Percentiles rank a stretch among this genome's conserved stretches.
These are phyloP conservation scores for Exophiala spinifera DNA, from an alignment of 2,329 filamentous ascomycete genomes.

Conservation along the genomic window DNA sequence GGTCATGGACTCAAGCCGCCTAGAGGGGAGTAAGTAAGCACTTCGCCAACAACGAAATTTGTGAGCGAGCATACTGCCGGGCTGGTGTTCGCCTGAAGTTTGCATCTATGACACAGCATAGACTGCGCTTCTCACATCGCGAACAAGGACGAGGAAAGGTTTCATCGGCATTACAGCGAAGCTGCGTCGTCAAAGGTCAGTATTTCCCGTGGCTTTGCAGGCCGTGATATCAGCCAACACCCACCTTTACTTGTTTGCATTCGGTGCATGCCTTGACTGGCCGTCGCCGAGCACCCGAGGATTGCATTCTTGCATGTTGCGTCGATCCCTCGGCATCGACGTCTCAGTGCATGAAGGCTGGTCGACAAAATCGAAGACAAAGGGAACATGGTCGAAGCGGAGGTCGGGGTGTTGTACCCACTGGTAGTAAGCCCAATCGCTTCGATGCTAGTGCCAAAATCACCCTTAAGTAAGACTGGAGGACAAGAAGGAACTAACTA, in stretches of 20 bases:
- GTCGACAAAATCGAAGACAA: neutral
- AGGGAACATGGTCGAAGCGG: no score
- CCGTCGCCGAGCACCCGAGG: conserved; percentile 3
- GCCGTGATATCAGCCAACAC: neutral
- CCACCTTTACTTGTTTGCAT: conserved; percentile 11
- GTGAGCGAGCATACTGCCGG: conserved; percentile 1
- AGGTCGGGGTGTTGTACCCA: no score
- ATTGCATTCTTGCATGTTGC: neutral
- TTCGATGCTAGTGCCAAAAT: no score
- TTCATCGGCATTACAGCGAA: conserved; percentile 10
- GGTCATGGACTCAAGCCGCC: conserved; percentile 9
- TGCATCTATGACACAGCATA: conserved; percentile 10
- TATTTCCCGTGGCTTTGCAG: neutral
- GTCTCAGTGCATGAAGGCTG: neutral
- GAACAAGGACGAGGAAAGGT: conserved; percentile 11
- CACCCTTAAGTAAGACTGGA: neutral
- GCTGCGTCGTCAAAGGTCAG: neutral
- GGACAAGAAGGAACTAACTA: no score
- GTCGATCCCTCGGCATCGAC: neutral
- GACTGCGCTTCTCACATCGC: conserved; percentile 3
- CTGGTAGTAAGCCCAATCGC: no score
- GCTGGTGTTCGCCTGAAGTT: conserved; percentile 11
- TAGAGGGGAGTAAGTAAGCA: neutral
- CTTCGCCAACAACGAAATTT: neutral
- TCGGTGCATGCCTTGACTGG: conserved; percentile 11